phyloP scores from a whole-genome alignment of 2,329 filamentous ascomycete genomes.

The Aspergillus phoenicis region DNA sequence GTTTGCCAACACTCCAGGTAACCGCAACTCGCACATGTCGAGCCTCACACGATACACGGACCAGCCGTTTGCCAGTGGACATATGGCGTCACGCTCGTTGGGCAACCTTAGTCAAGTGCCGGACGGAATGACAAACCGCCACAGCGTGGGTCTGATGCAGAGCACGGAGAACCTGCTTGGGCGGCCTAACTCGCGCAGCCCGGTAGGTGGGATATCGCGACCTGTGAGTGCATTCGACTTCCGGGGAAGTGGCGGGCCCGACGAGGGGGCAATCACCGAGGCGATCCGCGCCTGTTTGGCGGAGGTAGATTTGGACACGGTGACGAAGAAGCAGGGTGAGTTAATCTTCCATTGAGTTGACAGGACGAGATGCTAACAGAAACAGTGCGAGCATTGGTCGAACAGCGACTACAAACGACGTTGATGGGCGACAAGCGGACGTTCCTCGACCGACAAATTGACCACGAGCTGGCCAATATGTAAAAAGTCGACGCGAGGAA shows the following conservation, averaged over 20 bases:
- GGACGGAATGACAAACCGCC: conserved; percentile 42
- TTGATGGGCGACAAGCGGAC: conserved; percentile 80
- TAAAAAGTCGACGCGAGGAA: conserved; percentile 38
- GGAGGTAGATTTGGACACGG: conserved; percentile 92
- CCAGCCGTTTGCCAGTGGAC: conserved; percentile 50
- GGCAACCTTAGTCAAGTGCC: conserved; percentile 55
- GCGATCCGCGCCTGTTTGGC: conserved; percentile 79
- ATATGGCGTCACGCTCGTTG: conserved; percentile 56
- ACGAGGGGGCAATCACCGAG: conserved; percentile 78
- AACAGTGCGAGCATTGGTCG: conserved; percentile 76
- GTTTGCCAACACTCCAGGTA: conserved; percentile 59
- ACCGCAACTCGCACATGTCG: conserved; percentile 72
- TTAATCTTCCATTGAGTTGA: conserved; percentile 2
- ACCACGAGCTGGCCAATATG: conserved; percentile 92
- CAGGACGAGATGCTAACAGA: background rate
- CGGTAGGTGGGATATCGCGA: conserved; percentile 51
- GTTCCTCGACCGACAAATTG: conserved; percentile 92
- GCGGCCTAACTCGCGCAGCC: conserved; percentile 48
- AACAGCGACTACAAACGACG: conserved; percentile 90
- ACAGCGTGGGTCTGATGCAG: conserved; percentile 47
- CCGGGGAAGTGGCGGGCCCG: conserved; percentile 64
- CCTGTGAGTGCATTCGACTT: conserved; percentile 62
- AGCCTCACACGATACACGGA: conserved; percentile 65
- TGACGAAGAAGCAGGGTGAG: conserved; percentile 91
- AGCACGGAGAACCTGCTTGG: conserved; percentile 50